Evolutionary conservation across 2,329 filamentous ascomycete species (phyloP), one percentile per base, ranked within the genome.

Genomic region (Aspergillus ruber): DNA sequence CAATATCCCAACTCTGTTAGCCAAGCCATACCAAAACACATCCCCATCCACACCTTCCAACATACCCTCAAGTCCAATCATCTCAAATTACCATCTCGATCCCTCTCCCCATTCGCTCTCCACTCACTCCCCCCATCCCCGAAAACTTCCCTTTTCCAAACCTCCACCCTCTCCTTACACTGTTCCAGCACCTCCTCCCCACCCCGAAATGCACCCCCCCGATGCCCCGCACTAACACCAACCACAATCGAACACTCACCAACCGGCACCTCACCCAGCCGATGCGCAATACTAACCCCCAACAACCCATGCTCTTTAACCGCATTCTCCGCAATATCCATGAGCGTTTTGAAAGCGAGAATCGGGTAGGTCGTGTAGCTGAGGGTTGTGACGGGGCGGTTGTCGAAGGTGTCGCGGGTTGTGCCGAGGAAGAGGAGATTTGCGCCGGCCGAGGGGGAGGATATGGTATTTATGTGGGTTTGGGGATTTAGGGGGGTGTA

Each of bases 101-200:
- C 73, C 8, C 86, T 86, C 69, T 95, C 90, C 54, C 84, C 73
- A 70, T 96, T 96, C 51, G 87, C 88, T 70, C 89, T 84, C 90
- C 90, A 96, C 15, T 18, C 33, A 36, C 33, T 18, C n/a, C 60
- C 76, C 13, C 84, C 87, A 53, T 86, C 84, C 17, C 57, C 82
- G 74, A 96, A 96, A 65, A 89, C 86, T 72, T 97, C 91, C 55
- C 83, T 75, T 72, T 96, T 96, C 91, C 91, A 96, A 38, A 98
- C 84, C 74, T 98, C 93, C n/a, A 88, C 88, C 55, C 78, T 82
- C 47, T 80, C 81, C 73, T 97, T 98, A 62, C 88, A 89, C 64
- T 81, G 74, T 72, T 97, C 91, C 49, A 97, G 72, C 29, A 90
- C 86, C 70, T 94, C 88, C 72, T 97, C 91, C 0, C 88, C 91